Evolutionary conservation across 805 yeast species (phyloP).

Genomic region (Candida golubevii): DNA sequence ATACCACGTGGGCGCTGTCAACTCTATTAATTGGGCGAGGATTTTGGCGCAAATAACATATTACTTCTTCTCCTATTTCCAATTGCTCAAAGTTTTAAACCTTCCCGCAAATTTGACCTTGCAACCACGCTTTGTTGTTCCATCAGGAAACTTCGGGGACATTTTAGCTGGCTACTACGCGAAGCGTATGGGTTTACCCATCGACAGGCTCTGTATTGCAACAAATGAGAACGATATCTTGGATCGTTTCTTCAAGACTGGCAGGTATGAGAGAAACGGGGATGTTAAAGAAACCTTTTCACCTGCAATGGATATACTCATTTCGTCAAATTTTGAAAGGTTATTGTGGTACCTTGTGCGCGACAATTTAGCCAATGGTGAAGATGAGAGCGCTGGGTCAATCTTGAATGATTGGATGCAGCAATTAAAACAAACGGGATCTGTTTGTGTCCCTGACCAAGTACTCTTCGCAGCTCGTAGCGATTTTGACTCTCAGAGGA

Average conservation of each 20-base stretch:
- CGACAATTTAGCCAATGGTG: conserved; percentile 52
- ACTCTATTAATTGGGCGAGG: conserved; percentile 99
- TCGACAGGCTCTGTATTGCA: conserved; percentile 82
- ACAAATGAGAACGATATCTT: conserved; percentile 94
- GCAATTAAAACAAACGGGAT: conserved; percentile 69
- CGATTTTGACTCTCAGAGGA: conserved; percentile 76
- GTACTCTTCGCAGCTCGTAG: conserved; percentile 62
- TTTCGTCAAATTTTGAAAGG: conserved; percentile 95
- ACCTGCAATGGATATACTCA: conserved; percentile 98
- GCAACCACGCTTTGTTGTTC: conserved; percentile 82
- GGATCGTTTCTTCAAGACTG: conserved; percentile 85
- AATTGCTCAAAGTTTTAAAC: conserved; percentile 41
- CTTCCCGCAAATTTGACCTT: conserved; percentile 5
- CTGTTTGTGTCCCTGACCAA: conserved; percentile 62
- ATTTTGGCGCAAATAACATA: conserved; percentile 96
- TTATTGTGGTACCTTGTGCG: conserved; percentile 90
- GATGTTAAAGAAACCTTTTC: conserved; percentile 85
- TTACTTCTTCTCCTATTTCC: conserved; percentile 90
- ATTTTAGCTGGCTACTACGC: conserved; percentile 96
- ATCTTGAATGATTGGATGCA: conserved; percentile 72
- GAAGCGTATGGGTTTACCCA: conserved; percentile 90
- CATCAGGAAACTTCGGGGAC: conserved; percentile 98
- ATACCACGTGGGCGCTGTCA: conserved; percentile 95
- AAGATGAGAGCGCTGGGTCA: conserved; percentile 67
- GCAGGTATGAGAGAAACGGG: conserved; percentile 71